Evolutionary conservation across 208 protist species (phyloP).

Genomic region (Leptomonas pyrrhocoris): DNA sequence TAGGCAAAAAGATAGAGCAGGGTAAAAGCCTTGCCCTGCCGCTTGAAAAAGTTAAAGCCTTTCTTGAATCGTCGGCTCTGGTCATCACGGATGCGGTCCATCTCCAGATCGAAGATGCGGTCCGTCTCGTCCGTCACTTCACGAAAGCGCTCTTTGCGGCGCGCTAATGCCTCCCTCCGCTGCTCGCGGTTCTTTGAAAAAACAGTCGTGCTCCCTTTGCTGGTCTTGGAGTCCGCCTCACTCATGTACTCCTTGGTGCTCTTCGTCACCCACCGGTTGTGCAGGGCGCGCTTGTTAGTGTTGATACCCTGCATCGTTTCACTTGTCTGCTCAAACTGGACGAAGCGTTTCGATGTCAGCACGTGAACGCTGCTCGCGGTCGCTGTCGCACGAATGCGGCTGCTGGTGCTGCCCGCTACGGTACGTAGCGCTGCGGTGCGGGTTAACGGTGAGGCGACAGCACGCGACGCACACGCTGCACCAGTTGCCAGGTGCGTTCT

Average conservation of each 20-base stretch:
- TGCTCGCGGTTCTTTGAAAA: conserved; percentile 38
- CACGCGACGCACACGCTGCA: not conserved
- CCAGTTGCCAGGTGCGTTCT: not conserved
- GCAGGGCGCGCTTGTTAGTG: conserved; percentile 39
- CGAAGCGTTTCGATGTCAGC: conserved; percentile 28
- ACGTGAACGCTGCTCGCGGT: not conserved
- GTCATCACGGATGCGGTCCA: conserved; percentile 79
- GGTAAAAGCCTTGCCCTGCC: conserved; percentile 75
- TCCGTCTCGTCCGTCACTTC: conserved; percentile 57
- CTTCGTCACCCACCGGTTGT: conserved; percentile 78
- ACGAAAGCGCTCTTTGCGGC: conserved; percentile 26
- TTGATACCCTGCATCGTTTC: conserved; percentile 77
- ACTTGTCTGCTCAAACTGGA: conserved; percentile 80
- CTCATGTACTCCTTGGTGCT: conserved; percentile 89
- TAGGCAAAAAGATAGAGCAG: conserved; percentile 67
- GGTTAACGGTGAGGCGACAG: not conserved
- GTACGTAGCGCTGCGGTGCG: conserved; percentile 6
- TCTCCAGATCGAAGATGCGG: conserved; percentile 65
- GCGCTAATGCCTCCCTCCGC: conserved; percentile 16
- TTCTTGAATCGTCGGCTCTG: conserved; percentile 57
- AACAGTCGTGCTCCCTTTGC: conserved; percentile 24
- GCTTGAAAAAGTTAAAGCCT: conserved; percentile 78
- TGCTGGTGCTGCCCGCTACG: not conserved
- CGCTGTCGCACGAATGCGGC: not conserved
- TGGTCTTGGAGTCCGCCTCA: conserved; percentile 57